These are phyloP conservation scores for Yamagishiella unicocca DNA, from an alignment of 139 green algal genomes.

Conservation along the genomic window DNA sequence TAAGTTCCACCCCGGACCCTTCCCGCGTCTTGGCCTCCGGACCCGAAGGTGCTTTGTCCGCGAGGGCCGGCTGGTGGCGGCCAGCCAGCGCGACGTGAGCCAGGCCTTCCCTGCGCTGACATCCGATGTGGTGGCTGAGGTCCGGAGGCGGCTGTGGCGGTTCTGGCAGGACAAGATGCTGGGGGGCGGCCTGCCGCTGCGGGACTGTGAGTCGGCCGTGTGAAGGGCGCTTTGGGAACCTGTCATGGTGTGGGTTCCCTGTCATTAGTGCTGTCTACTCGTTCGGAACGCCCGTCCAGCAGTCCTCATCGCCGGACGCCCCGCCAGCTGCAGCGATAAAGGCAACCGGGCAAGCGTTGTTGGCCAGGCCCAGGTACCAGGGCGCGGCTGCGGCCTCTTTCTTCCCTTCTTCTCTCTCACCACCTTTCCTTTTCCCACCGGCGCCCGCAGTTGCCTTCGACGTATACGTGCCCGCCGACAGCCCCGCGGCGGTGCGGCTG, in stretches of 20 bases:
- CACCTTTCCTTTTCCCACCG: background rate
- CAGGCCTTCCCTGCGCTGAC: conserved; percentile 73
- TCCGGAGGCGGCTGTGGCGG: conserved; percentile 28
- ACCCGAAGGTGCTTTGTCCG: conserved; percentile 86
- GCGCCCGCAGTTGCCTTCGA: conserved; percentile 68
- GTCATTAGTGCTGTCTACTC: too few species aligned
- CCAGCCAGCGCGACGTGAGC: conserved; percentile 87
- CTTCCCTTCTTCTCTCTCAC: background rate
- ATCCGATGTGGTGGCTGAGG: background rate
- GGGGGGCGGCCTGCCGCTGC: background rate
- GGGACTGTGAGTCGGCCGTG: conserved; percentile 28
- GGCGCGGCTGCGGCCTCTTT: too few species aligned
- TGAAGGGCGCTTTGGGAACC: too few species aligned
- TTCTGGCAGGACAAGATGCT: background rate
- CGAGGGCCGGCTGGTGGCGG: conserved; percentile 62
- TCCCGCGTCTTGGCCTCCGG: background rate
- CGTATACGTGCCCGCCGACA: conserved; percentile 82
- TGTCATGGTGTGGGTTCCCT: too few species aligned
- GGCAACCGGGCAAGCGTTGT: too few species aligned
- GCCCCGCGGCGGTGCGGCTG: conserved; percentile 65
- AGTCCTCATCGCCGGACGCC: too few species aligned
- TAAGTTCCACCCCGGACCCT: background rate
- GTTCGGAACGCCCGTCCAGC: too few species aligned
- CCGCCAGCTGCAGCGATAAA: too few species aligned
- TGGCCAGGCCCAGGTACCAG: too few species aligned